Base-by-base conservation (phyloP, 2,329 filamentous ascomycete species). In the Talaromyces amestolkiae region DNA sequence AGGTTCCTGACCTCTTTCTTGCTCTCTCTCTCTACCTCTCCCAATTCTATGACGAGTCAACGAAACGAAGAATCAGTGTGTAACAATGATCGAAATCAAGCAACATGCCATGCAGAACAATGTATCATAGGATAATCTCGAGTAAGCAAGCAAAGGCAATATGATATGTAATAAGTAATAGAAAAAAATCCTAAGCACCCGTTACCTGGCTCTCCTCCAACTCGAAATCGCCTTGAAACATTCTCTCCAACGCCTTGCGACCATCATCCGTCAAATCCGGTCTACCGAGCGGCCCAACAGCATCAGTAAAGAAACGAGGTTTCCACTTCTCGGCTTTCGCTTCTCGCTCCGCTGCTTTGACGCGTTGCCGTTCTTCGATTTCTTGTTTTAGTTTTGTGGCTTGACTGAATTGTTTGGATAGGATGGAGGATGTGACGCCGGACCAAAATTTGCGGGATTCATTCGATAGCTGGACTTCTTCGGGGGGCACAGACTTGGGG, bases 381-480 rank as follows among this genome's bases (percentile, higher is more conserved):
- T 96, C 92, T 67, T 92, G 87, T 82, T 99, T 99, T 68, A 95
- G 81, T 22, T 86, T 87, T 24, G 95, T 99, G 8, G 95, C 95
- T 69, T 90, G 88, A 49, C 85, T 86, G 78, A 88, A 99, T 75
- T 96, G 92, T 79, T 93, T 96, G 67, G 87, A 81, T 24, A 86
- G 78, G 73, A 99, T 98, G 41, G 93, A 92, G 61, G 91, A 85
- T 19, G 95, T 98, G 53, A 99, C 94, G 27, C 86, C 87, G 39
- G 87, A 85, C 95, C 95, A 99, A 75, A 97, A 90, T 65, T 86
- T 88, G 69, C 95, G 86, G 1, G 91, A 96, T 79, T 99, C 95
- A 76, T 99, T 95, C 64, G 90, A 86, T 1, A 96, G 86, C 77
- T 98, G 95, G 66, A 87, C 78, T 51, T 93, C 88, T 19, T 85